A percentile compares a stretch with the other conserved stretches of the same genome.
Conservation (phyloP, 140 eudicot species). For the Anethum foeniculum region DNA sequence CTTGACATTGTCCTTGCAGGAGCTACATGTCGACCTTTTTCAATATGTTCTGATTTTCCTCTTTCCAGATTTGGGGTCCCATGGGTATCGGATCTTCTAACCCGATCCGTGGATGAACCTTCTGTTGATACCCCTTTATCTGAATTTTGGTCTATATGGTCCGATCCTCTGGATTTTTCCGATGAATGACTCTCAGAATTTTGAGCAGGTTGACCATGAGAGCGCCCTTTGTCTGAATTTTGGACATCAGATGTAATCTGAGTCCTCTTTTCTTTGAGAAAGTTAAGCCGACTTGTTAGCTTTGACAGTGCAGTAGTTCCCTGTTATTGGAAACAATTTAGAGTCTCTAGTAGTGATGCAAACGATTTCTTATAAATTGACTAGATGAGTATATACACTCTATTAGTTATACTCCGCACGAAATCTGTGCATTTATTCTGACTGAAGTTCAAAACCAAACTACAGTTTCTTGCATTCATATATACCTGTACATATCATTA, state of each 20-base stretch:
- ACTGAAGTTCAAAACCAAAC: background rate
- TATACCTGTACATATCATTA: background rate
- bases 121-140: slow-evolving; percentile 7
- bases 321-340: slow-evolving; percentile 29
- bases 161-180: slow-evolving; percentile 12
- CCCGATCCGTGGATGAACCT: slow-evolving; percentile 17
- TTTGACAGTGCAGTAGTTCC: slow-evolving; percentile 58
- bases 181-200: slow-evolving; percentile 39
- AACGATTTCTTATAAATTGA: background rate
- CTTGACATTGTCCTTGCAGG: slow-evolving; percentile 38
- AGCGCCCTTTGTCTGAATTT: slow-evolving; percentile 44
- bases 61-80: slow-evolving; percentile 23
- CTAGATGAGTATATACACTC: background rate
- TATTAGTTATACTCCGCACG: background rate
- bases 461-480: background rate
- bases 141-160: slow-evolving; percentile 12
- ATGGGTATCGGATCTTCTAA: slow-evolving; percentile 15
- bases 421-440: background rate
- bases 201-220: slow-evolving; percentile 28
- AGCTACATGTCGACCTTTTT: slow-evolving; percentile 18
- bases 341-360: background rate
- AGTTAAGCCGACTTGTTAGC: slow-evolving; percentile 72
- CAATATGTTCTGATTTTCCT: slow-evolving; percentile 34
- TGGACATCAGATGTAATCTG: slow-evolving; percentile 62
- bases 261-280: slow-evolving; percentile 74